phyloP scores from a whole-genome alignment of 495 filamentous ascomycete genomes.

The Penicillium herquei region DNA sequence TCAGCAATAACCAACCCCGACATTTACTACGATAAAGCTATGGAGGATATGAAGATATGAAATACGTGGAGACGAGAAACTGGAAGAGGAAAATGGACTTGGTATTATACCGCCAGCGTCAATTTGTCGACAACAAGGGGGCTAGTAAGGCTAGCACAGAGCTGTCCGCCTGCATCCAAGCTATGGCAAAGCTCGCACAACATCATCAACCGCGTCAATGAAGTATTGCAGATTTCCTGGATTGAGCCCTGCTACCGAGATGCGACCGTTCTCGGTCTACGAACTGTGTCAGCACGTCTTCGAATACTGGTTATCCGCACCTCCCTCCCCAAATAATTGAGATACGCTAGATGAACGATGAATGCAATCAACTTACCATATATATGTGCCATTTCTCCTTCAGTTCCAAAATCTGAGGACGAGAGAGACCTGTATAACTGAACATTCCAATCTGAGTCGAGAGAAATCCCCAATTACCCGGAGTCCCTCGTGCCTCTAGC shows the following conservation, averaged over 20 bases:
- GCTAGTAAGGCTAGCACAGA: background rate
- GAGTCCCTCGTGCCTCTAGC: background rate
- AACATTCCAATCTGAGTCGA: conserved; percentile 3
- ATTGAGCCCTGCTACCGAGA: conserved; percentile 1
- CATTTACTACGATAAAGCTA: no score
- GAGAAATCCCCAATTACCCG: background rate
- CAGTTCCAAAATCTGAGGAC: background rate
- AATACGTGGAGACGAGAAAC: no score
- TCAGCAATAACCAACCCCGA: no score
- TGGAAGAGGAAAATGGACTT: no score
- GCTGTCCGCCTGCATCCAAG: background rate
- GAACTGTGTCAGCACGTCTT: background rate
- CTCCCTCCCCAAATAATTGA: background rate
- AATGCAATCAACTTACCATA: background rate
- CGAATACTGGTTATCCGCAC: background rate
- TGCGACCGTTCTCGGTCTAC: background rate
- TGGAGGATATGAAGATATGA: no score
- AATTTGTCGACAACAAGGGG: no score
- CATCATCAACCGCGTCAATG: conserved; percentile 2
- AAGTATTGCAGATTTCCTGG: background rate
- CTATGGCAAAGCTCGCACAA: background rate
- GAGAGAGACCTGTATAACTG: conserved; percentile 1
- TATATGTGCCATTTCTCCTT: conserved; percentile 4
- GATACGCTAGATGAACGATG: background rate
- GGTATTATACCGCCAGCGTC: no score